Conservation (phyloP, 1,139 yeast genomes). For the Candida frijolesensis region DNA sequence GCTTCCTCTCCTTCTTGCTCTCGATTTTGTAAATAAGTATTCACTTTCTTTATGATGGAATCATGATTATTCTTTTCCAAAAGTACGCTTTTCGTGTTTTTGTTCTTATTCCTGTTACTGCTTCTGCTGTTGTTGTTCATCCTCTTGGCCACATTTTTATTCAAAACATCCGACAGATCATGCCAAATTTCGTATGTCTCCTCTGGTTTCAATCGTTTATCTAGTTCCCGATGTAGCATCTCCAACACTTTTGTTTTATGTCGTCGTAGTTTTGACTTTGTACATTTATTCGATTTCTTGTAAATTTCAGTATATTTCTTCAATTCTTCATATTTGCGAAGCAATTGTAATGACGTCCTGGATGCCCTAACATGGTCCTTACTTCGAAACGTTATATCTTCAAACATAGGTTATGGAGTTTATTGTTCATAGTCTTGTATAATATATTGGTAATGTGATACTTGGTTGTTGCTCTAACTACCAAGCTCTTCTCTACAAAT, state of each 20-base stretch:
- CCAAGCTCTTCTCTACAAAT: no score
- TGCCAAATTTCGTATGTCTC: slow-evolving; percentile 46
- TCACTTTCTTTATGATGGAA: slow-evolving; percentile 8
- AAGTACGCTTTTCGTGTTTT: slow-evolving; percentile 7
- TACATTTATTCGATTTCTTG: slow-evolving; percentile 7
- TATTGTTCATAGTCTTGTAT: slow-evolving; percentile 2
- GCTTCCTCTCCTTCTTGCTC: slow-evolving; percentile 16
- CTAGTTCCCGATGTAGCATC: slow-evolving; percentile 19
- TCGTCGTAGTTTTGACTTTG: slow-evolving; percentile 15
- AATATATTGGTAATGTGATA: background rate
- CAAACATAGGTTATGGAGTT: slow-evolving; percentile 21
- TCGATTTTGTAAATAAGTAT: slow-evolving; percentile 15
- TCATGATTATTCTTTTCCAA: slow-evolving; percentile 6
- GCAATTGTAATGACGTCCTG: slow-evolving; percentile 14
- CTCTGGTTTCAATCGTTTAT: slow-evolving; percentile 27
- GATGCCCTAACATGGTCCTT: slow-evolving; percentile 9
- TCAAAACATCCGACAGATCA: slow-evolving; percentile 10
- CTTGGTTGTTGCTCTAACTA: background rate
- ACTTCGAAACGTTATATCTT: slow-evolving; percentile 20
- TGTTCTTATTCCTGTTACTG: background rate
- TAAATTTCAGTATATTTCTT: slow-evolving; percentile 16
- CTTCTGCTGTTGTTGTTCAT: background rate
- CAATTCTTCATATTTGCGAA: slow-evolving; percentile 24
- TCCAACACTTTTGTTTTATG: slow-evolving; percentile 18
- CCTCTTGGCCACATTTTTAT: slow-evolving; percentile 3